Base-by-base conservation (phyloP, 768 basidiomycete species). In the Russula vinacea region DNA sequence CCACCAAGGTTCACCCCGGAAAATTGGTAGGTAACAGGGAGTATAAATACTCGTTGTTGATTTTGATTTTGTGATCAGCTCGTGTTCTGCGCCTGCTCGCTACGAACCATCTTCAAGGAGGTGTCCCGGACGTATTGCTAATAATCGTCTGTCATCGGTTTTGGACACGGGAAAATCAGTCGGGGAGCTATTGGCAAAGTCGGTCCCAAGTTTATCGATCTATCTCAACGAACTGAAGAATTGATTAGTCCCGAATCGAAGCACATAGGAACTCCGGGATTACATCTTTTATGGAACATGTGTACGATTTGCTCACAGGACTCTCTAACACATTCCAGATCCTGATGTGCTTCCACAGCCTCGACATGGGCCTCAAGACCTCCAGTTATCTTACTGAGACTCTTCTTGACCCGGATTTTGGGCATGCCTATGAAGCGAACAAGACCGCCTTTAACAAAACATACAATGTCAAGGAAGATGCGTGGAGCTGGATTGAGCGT, bases 51-150 rank as follows among this genome's bases (percentile, higher is more conserved):
- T n/a, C n/a, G n/a, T n/a, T n/a, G n/a, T n/a, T n/a, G n/a, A n/a
- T n/a, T n/a, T n/a, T n/a, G n/a, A n/a, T n/a, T n/a, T n/a, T n/a
- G n/a, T n/a, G n/a, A 16, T 4, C 47, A 74, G 72, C 68, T 13
- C 71, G 73, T 1, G 26, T 71, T 24, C 66, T 76, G 3, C 71
- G 75, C 17, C 62, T 71, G 4, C 71, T 76, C 10, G 72, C 72
- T 5, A 67, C 73, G 0, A 59, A 72, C 40, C 68, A 74, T 76
- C 54, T 76, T 75, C 60, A 57, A 32, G 24, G 74, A 76, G 51
- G 56, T 70, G 26, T 50, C 66, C 70, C 70, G 2, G 68, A 74
- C 49, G 69, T 70, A 6, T 76, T 58, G 67, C 71, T 0, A 68
- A 72, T 61, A 76, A 74, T 49, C 67, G 66, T 5, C 40, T 68